These are phyloP conservation scores for Haplographium delicatum DNA, from an alignment of 495 filamentous ascomycete species.

Conservation along the genomic window DNA sequence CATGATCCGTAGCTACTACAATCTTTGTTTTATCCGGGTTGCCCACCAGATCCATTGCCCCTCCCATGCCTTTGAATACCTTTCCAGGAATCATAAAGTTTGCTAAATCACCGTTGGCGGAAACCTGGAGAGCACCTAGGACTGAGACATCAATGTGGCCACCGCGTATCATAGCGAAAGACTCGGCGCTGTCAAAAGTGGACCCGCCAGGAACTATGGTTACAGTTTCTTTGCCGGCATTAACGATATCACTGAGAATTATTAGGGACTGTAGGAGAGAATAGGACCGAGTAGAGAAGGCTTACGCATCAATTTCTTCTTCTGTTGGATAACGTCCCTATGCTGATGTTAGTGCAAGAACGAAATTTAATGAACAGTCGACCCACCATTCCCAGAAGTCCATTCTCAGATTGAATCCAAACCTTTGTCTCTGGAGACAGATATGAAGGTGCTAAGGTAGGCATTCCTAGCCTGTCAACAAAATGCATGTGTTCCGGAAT, in stretches of 20 bases:
- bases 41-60: slow-evolving; percentile 88
- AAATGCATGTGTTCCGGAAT: not conserved
- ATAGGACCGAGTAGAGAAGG: not conserved
- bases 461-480: slow-evolving; percentile 39
- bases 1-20: slow-evolving; percentile 95
- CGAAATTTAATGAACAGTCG: slow-evolving; percentile 64
- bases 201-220: slow-evolving; percentile 75
- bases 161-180: slow-evolving; percentile 89
- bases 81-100: slow-evolving; percentile 96
- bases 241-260: slow-evolving; percentile 70
- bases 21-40: slow-evolving; percentile 85
- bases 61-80: slow-evolving; percentile 88
- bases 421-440: slow-evolving; percentile 54
- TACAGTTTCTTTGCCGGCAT: slow-evolving; percentile 92
- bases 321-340: slow-evolving; percentile 61
- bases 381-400: slow-evolving; percentile 78
- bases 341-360: not conserved
- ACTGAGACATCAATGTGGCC: slow-evolving; percentile 88
- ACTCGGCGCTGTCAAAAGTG: slow-evolving; percentile 81
- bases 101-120: slow-evolving; percentile 74
- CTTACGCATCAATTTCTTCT: slow-evolving; percentile 56
- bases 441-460: slow-evolving; percentile 55
- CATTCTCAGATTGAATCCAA: slow-evolving; percentile 86
- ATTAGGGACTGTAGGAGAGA: not conserved
- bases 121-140: slow-evolving; percentile 88